Conservation (phyloP, 257 asterid genomes). For the Leonotis leonurus region DNA sequence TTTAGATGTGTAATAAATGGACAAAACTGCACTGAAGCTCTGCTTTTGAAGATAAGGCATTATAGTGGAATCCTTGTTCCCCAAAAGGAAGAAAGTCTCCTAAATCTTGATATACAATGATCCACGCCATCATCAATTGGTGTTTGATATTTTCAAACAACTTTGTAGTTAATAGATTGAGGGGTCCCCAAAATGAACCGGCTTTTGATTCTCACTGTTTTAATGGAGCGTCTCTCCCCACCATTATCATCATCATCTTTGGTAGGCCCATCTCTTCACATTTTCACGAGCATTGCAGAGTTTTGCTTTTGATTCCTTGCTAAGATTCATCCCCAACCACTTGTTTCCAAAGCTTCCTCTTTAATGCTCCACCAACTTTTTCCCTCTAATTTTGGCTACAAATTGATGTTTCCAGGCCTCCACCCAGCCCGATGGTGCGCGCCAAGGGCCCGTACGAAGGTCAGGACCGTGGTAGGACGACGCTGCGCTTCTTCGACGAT, state of each 20-base stretch:
- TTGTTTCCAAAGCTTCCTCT: conserved; percentile 14
- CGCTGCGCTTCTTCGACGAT: conserved; percentile 71
- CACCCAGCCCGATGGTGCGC: conserved; percentile 27
- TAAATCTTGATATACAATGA: conserved; percentile 17
- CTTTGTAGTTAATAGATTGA: conserved; percentile 16
- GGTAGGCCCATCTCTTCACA: conserved; percentile 30
- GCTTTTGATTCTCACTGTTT: conserved; percentile 23
- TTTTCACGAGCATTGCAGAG: conserved; percentile 16
- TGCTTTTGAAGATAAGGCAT: not conserved
- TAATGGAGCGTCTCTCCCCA: conserved; percentile 28
- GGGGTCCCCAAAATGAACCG: conserved; percentile 33
- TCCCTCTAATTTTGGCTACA: not conserved
- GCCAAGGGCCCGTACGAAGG: conserved; percentile 26
- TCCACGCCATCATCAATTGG: conserved; percentile 24
- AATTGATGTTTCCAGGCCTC: conserved; percentile 35
- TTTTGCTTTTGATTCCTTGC: conserved; percentile 14
- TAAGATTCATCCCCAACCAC: conserved; percentile 46
- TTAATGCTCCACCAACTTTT: conserved; percentile 20
- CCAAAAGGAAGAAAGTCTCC: conserved; percentile 57
- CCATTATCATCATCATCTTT: conserved; percentile 26
- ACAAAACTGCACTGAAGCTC: not conserved
- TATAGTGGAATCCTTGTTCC: conserved; percentile 36
- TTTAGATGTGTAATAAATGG: not conserved
- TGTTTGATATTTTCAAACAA: conserved; percentile 31
- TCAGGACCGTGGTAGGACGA: conserved; percentile 29